Base-by-base conservation (phyloP, 2,329 filamentous ascomycete genomes). In the Tetracladium maxilliforme region DNA sequence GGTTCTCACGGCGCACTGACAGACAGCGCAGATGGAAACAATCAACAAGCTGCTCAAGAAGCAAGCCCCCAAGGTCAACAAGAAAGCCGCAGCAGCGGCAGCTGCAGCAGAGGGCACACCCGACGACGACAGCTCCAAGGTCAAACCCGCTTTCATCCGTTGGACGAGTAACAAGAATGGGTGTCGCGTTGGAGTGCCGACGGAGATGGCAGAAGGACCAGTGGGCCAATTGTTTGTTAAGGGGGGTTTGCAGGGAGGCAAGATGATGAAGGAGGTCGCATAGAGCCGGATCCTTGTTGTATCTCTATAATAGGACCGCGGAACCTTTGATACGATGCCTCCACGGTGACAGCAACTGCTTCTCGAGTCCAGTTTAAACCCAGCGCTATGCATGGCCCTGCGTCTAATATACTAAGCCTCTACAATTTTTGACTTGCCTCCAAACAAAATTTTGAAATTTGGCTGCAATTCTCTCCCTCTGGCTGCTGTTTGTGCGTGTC, bases 31-130 rank as follows among this genome's bases (percentile, higher is more conserved):
- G 79, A 81, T 83, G 67, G 81, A 87, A 58, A 90, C 81, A 0
- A 87, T 90, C 64, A 86, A 90, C 58, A 84, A 86, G 41, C 70
- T 90, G 3, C 69, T 90, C 26, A 84, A 84, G 50, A 84, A 86
- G 45, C 81, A 86, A 46, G 78, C 80, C 2, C 75, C 80, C 14
- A 86, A 87, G 49, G 70, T 69, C 29, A 75, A 65, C 16, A 59
- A 44, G 22, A 49, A 34, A 27, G 45, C 38, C 29, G 54, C 36
- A 26, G 49, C 39, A 27, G 47, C 22, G 41, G 46, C 15, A 9
- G 47, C 47, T 21, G 52, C 48, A 9, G 64, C 58, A 17, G 62
- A 62, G 8, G 60, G 56, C 7, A 55, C 53, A 3, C 56, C 58
- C 6, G 64, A 64, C 2, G 38, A 47, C 2, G 58, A 61, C 3